These are phyloP conservation scores for Xylariales sp. DNA, from an alignment of 2,329 filamentous ascomycete species.

Conservation along the genomic window DNA sequence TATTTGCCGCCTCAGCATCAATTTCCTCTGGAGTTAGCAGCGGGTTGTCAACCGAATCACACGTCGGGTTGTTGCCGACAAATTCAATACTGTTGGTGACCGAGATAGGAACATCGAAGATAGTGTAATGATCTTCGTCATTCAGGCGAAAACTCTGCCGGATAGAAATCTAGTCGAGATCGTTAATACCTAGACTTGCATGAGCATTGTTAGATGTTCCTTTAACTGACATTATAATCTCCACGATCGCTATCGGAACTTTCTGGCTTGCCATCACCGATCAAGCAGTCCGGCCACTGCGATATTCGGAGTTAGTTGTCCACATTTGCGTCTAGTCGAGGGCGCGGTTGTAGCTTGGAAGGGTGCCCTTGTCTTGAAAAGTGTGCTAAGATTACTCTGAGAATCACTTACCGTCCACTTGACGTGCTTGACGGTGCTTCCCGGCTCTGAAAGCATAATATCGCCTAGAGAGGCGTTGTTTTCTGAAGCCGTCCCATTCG, in stretches of 20 bases:
- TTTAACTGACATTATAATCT: constrained; percentile 67
- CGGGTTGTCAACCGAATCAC: constrained; percentile 64
- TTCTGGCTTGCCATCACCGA: constrained; percentile 66
- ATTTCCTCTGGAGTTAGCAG: constrained; percentile 61
- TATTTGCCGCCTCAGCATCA: constrained; percentile 56
- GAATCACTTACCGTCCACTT: constrained; percentile 63
- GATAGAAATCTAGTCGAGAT: constrained; percentile 68
- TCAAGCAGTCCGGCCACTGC: constrained; percentile 73
- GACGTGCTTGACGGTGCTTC: constrained; percentile 78
- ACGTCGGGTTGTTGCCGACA: constrained; percentile 57
- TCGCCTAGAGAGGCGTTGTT: constrained; percentile 67
- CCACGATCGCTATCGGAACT: constrained; percentile 64
- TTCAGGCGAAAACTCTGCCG: constrained; percentile 77
- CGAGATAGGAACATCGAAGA: constrained; percentile 76
- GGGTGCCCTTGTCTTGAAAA: background rate
- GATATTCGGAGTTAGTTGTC: background rate
- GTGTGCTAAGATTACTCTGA: background rate
- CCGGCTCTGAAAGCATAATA: constrained; percentile 72
- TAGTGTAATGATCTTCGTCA: constrained; percentile 71
- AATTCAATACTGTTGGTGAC: constrained; percentile 72
- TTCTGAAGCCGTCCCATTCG: constrained; percentile 67
- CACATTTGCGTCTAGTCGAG: background rate
- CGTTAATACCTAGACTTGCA: background rate
- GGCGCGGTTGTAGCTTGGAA: background rate
- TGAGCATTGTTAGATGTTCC: background rate